A percentile compares a stretch with the other conserved stretches of the same genome.
Conservation (phyloP, 768 basidiomycete species). For the Tylopilus plumbeoviolaceoides region DNA sequence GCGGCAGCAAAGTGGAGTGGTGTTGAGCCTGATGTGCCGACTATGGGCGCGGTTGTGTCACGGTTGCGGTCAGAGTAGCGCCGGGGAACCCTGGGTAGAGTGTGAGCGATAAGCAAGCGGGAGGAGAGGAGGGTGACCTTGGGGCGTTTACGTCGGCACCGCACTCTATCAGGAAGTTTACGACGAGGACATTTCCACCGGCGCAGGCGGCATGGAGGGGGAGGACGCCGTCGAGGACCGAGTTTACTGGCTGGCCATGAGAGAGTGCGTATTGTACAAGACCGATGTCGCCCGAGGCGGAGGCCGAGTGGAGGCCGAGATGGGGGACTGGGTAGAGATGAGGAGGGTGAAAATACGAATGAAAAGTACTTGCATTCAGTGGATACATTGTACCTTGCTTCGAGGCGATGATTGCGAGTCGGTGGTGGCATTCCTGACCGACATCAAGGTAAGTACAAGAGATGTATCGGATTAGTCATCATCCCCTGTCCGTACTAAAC, state of each 20-base stretch:
- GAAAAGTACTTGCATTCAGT: conserved; percentile 42
- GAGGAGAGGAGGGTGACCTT: conserved; percentile 47
- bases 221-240: conserved; percentile 93
- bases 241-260: conserved; percentile 94
- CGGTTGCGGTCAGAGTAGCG: conserved; percentile 71
- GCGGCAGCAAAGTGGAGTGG: conserved; percentile 97
- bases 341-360: no score
- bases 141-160: conserved; percentile 99
- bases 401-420: conserved; percentile 36
- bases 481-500: conserved; percentile 11
- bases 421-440: conserved; percentile 30
- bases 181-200: conserved; percentile 85
- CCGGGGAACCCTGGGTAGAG: conserved; percentile 51
- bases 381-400: conserved; percentile 50
- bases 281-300: conserved; percentile 83
- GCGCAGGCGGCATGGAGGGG: conserved; percentile 94
- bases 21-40: conserved; percentile 84
- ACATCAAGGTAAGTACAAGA: conserved; percentile 2
- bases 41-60: conserved; percentile 63
- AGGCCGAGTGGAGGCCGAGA: conserved; percentile 73
- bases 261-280: conserved; percentile 90
- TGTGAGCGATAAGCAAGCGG: conserved; percentile 10
- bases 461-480: background rate
- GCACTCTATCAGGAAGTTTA: conserved; percentile 81
- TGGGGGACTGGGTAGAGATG: conserved; percentile 51